phyloP scores from a whole-genome alignment of 371 early-diverging fungal genomes.

The Amoeboaphelidium occidentale region DNA sequence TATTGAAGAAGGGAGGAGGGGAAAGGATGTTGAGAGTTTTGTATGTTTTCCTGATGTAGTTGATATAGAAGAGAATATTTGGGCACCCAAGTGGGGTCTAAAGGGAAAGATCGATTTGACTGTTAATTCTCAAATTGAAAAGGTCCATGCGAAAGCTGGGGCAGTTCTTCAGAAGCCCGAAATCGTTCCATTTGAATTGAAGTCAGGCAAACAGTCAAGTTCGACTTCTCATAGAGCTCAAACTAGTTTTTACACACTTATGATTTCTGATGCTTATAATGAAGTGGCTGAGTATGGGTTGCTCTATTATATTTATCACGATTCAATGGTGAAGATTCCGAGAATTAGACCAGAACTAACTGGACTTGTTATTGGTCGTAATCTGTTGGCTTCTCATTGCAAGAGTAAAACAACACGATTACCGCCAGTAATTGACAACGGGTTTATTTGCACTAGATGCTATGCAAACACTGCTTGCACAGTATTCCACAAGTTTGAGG shows the following conservation, averaged over 20 bases:
- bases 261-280: conserved; percentile 67
- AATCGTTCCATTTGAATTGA: conserved; percentile 65
- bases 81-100: conserved; percentile 72
- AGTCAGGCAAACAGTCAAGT: conserved; percentile 41
- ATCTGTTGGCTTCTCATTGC: conserved; percentile 29
- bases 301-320: conserved; percentile 43
- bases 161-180: conserved; percentile 9
- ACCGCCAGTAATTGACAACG: conserved; percentile 39
- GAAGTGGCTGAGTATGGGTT: conserved; percentile 34
- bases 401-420: neutral
- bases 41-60: conserved; percentile 36
- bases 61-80: conserved; percentile 73
- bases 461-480: conserved; percentile 32
- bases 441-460: conserved; percentile 44
- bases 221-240: conserved; percentile 54
- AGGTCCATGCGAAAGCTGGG: neutral
- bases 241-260: conserved; percentile 50
- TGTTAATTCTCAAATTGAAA: conserved; percentile 10
- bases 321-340: conserved; percentile 31
- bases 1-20: neutral
- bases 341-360: conserved; percentile 34
- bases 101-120: conserved; percentile 79
- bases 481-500: conserved; percentile 27
- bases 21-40: neutral
- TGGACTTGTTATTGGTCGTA: conserved; percentile 41